Evolutionary conservation across 2,329 filamentous ascomycete species (phyloP).

Genomic region (Chaetomium strumarium): DNA sequence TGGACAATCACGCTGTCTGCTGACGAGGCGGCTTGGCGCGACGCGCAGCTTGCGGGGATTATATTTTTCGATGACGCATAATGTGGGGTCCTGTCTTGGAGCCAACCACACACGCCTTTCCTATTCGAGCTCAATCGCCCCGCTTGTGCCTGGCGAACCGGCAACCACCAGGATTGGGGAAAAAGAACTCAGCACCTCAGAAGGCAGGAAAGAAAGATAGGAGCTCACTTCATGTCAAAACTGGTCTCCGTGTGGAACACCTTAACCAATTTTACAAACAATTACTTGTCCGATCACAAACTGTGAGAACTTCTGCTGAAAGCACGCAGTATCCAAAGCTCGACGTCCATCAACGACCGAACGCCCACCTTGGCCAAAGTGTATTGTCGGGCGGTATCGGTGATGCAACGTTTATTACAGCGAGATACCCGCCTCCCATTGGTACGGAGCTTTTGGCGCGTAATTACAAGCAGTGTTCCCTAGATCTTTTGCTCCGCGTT

Average conservation of each 20-base stretch:
- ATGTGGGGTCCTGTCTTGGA: background rate
- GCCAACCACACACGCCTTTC: background rate
- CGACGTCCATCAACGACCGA: no score
- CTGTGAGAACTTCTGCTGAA: no score
- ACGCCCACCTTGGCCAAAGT: no score
- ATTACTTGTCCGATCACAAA: no score
- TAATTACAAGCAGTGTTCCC: background rate
- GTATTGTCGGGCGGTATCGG: no score
- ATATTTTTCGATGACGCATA: conserved; percentile 2
- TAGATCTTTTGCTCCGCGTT: no score
- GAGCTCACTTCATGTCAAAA: background rate
- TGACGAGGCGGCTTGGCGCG: conserved; percentile 12
- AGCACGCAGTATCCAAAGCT: no score
- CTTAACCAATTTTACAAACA: no score
- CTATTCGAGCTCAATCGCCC: background rate
- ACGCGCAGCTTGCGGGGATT: background rate
- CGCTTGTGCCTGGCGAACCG: conserved; percentile 9
- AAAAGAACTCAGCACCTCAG: background rate
- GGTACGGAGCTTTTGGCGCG: conserved; percentile 13
- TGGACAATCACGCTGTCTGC: conserved; percentile 4
- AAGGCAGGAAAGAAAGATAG: background rate
- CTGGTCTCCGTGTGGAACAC: no score
- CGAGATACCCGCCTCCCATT: background rate
- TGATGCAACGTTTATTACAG: background rate
- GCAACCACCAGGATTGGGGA: background rate